Percentiles rank a stretch among this genome's conserved stretches.
phyloP scores from a whole-genome alignment of 2,329 filamentous ascomycete species.

The Neonectria coccinea region DNA sequence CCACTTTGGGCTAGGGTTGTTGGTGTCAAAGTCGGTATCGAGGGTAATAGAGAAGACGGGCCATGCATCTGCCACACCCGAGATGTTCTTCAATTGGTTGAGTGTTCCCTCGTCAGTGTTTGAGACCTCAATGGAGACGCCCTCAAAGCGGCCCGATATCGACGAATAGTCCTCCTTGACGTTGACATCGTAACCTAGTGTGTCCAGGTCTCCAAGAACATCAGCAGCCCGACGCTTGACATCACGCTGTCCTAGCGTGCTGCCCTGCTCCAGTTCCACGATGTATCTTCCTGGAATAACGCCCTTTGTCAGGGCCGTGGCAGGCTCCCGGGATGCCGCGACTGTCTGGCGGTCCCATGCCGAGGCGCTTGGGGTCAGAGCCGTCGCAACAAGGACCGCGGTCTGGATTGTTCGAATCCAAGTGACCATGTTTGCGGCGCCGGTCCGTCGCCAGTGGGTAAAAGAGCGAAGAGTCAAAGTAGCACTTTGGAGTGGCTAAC shows the following conservation, averaged over 20 bases:
- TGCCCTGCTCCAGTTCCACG: slow-evolving; percentile 3
- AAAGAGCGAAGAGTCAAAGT: no score
- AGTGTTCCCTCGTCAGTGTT: slow-evolving; percentile 12
- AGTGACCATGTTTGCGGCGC: no score
- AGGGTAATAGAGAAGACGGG: slow-evolving; percentile 25
- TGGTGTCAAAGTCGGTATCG: slow-evolving; percentile 19
- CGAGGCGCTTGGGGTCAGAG: neutral
- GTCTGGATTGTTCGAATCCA: no score
- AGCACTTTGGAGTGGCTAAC: no score
- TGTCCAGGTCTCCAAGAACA: slow-evolving; percentile 4
- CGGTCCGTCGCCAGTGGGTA: no score
- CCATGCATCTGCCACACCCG: slow-evolving; percentile 22
- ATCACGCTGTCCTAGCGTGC: neutral
- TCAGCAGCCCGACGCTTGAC: neutral
- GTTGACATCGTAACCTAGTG: slow-evolving; percentile 3
- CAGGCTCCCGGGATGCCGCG: slow-evolving; percentile 2
- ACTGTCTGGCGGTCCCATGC: slow-evolving; percentile 15
- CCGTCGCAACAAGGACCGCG: no score
- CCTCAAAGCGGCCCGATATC: slow-evolving; percentile 10
- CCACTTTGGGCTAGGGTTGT: slow-evolving; percentile 26
- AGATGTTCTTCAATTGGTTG: slow-evolving; percentile 16
- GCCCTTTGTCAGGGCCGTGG: neutral
- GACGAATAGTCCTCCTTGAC: slow-evolving; percentile 8
- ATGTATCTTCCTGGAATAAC: slow-evolving; percentile 16
- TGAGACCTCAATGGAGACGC: slow-evolving; percentile 8